phyloP scores from a whole-genome alignment of 2,329 filamentous ascomycete genomes.

The Didymella keratinophila region DNA sequence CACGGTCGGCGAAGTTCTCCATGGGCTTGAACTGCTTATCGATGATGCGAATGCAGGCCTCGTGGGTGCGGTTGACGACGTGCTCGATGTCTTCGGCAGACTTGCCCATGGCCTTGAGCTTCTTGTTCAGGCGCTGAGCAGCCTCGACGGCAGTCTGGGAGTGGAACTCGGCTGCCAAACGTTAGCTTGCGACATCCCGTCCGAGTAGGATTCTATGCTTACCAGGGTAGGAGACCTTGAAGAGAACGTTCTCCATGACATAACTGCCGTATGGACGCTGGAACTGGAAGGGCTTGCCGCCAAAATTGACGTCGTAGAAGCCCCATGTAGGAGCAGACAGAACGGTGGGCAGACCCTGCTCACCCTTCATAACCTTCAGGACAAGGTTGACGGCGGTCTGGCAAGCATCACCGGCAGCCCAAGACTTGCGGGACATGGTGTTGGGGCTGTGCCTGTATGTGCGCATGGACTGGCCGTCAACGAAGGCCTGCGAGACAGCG shows the following conservation, averaged over 20 bases:
- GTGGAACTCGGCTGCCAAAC: slow-evolving; percentile 82
- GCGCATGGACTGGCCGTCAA: slow-evolving; percentile 92
- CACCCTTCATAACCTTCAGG: slow-evolving; percentile 89
- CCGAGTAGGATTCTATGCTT: slow-evolving; percentile 44
- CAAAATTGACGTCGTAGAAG: slow-evolving; percentile 98
- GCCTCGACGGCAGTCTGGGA: slow-evolving; percentile 98
- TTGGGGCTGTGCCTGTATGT: slow-evolving; percentile 98
- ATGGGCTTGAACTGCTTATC: slow-evolving; percentile 99
- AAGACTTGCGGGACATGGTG: slow-evolving; percentile 99
- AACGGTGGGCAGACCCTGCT: slow-evolving; percentile 89
- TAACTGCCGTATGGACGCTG: slow-evolving; percentile 97
- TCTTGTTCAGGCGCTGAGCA: slow-evolving; percentile 84
- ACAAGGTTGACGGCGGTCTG: slow-evolving; percentile 92
- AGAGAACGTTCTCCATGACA: slow-evolving; percentile 99
- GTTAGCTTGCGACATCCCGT: slow-evolving; percentile 5
- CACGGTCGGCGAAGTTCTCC: slow-evolving; percentile 99
- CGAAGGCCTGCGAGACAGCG: slow-evolving; percentile 96
- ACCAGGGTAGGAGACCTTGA: slow-evolving; percentile 99
- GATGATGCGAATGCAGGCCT: slow-evolving; percentile 98
- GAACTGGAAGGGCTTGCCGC: slow-evolving; percentile 90
- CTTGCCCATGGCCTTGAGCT: slow-evolving; percentile 86
- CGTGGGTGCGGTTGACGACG: slow-evolving; percentile 94
- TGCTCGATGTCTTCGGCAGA: slow-evolving; percentile 88
- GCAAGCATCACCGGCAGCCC: slow-evolving; percentile 98
- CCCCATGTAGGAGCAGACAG: slow-evolving; percentile 94